phyloP scores from a whole-genome alignment of 352 stramenopile species.

The Phytopythium montanum region DNA sequence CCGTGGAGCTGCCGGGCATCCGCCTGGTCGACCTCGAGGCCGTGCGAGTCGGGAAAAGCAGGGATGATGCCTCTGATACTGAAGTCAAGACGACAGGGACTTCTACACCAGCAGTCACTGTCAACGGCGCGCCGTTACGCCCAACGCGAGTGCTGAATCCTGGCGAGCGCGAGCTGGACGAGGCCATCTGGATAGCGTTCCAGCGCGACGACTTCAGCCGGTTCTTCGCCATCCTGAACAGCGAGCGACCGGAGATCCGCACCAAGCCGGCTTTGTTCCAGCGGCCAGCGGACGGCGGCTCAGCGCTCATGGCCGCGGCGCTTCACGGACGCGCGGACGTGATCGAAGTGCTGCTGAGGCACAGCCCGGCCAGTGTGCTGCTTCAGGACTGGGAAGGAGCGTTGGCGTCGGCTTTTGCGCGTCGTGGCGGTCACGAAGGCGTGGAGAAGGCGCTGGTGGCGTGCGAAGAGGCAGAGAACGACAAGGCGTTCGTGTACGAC shows the following conservation, averaged over 20 bases:
- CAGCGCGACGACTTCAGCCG: constrained; percentile 71
- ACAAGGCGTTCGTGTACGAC: constrained; percentile 85
- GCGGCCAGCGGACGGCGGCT: constrained; percentile 66
- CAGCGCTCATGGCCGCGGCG: constrained; percentile 72
- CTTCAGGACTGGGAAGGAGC: constrained; percentile 59
- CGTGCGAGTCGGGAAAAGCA: constrained; percentile 10
- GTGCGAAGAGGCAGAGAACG: constrained; percentile 67
- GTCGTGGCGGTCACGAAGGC: constrained; percentile 42
- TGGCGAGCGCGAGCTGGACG: constrained; percentile 69
- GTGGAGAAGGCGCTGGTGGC: constrained; percentile 62
- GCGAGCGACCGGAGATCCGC: constrained; percentile 32
- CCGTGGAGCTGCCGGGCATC: constrained; percentile 51
- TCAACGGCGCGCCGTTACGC: constrained; percentile 54
- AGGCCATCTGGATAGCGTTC: constrained; percentile 79
- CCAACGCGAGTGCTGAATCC: constrained; percentile 76
- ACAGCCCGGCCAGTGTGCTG: constrained; percentile 42
- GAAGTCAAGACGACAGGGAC: not conserved
- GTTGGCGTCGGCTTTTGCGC: constrained; percentile 57
- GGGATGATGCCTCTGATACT: not conserved
- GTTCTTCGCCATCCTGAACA: constrained; percentile 69
- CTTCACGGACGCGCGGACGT: constrained; percentile 75
- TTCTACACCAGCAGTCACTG: constrained; percentile 17
- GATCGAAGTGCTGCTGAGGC: constrained; percentile 64
- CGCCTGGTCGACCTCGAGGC: constrained; percentile 61
- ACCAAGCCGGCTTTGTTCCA: constrained; percentile 54